Percentiles rank a stretch among this genome's conserved stretches.
phyloP scores from a whole-genome alignment of 257 asterid species.

The Gentiana macrophylla region DNA sequence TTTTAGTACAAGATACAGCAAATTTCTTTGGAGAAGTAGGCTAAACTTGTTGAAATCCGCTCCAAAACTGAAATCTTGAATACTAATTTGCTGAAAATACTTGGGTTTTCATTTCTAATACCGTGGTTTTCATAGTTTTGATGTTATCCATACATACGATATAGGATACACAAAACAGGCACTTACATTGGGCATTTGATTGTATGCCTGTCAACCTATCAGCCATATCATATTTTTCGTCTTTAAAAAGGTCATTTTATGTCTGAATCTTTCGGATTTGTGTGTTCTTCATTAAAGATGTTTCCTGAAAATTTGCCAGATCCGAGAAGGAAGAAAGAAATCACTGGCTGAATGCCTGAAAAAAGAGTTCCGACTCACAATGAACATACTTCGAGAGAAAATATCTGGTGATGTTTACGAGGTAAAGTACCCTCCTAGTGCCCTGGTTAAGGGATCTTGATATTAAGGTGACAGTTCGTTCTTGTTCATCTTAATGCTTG shows the following conservation, averaged over 20 bases:
- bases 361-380: conserved; percentile 79
- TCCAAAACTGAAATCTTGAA: too few species aligned
- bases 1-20: not conserved
- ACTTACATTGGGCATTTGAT: conserved; percentile 1
- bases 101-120: too few species aligned
- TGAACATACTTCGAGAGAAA: conserved; percentile 47
- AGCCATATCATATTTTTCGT: not conserved
- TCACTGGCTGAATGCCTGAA: conserved; percentile 55
- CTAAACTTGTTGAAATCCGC: too few species aligned
- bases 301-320: conserved; percentile 23
- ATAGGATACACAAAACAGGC: not conserved
- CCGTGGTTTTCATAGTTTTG: too few species aligned
- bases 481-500: not conserved
- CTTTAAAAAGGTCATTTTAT: not conserved
- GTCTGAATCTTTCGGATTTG: not conserved
- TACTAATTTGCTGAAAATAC: too few species aligned
- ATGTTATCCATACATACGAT: too few species aligned
- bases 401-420: conserved; percentile 78
- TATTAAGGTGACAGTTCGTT: not conserved
- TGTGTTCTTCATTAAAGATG: not conserved
- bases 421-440: conserved; percentile 24
- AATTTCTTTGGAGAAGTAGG: too few species aligned
- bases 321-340: conserved; percentile 77
- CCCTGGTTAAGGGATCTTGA: not conserved
- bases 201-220: not conserved